Base-by-base conservation (phyloP, 805 yeast species). In the Metschnikowia rubicola region DNA sequence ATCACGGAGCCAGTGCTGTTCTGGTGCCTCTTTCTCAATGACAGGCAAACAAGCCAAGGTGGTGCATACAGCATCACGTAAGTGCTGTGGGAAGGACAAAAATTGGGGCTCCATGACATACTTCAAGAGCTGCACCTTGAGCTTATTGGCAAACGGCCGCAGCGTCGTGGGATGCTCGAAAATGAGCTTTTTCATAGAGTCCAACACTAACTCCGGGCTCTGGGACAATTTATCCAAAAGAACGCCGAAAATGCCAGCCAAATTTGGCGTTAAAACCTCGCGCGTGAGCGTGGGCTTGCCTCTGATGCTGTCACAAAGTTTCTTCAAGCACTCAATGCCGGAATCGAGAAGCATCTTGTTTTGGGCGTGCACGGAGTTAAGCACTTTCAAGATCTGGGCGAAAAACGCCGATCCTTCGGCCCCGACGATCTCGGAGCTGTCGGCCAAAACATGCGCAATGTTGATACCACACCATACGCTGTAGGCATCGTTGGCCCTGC, bases 261-360 rank as follows among this genome's bases (percentile, higher is more conserved):
- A 69, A 56, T 83, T 83, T 8, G 97, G 95, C 2, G 96, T 87
- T 47, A 89, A 74, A 8, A 86, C 70, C 60, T 90, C 96, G 61
- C 97, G 78, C 3, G 92, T 84, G 36, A 92, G 73, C 1, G 90
- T 83, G 1, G 96, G 88, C 60, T 90, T 90, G 2, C 89, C 92
- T 60, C 86, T 79, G 47, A 84, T 81, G 39, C 75, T 68, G 39
- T 68, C 64, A 46, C 78, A 70, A 2, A 77, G 58, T 46, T 59
- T 60, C 36, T 71, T 65, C 41, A 78, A 55, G 35, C 78, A 64
- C 35, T 74, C 75, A 31, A 74, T 62, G 7, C 67, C 46, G 53
- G 69, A 60, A 61, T 61, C 55, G 55, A 72, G 52, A 57, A 68
- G 63, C 57, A 65, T 68, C 48, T 59, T 58, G 46, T 65, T 61